A percentile compares a stretch with the other conserved stretches of the same genome.
These are phyloP conservation scores for Salix suchowensis DNA, from an alignment of 345 rosid genomes.

Conservation along the genomic window DNA sequence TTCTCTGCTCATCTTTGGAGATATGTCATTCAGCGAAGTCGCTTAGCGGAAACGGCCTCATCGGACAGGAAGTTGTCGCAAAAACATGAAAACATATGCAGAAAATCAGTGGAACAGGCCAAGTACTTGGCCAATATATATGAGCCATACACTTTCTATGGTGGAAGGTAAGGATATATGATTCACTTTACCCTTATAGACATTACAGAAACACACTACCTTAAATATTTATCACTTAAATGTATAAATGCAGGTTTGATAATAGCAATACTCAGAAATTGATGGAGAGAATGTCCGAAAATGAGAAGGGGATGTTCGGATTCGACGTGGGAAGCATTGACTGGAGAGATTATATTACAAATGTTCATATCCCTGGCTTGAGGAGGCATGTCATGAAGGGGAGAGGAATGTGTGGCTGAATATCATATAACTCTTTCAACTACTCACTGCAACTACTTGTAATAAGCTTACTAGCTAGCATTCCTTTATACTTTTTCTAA, in stretches of 20 bases:
- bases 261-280: conserved; percentile 69
- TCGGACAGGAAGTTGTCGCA: conserved; percentile 46
- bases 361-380: conserved; percentile 27
- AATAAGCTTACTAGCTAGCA: not conserved
- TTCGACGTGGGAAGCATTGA: conserved; percentile 38
- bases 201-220: too few species aligned
- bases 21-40: conserved; percentile 48
- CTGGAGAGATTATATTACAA: conserved; percentile 26
- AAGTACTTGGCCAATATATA: conserved; percentile 74
- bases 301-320: conserved; percentile 63
- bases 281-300: conserved; percentile 73
- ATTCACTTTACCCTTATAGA: not conserved
- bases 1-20: conserved; percentile 65
- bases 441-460: not conserved
- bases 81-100: conserved; percentile 57
- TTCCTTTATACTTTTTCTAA: not conserved
- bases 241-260: conserved; percentile 51
- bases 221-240: not conserved
- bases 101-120: conserved; percentile 75
- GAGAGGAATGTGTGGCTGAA: conserved; percentile 9
- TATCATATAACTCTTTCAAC: not conserved
- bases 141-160: conserved; percentile 82
- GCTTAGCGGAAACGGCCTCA: conserved; percentile 33
- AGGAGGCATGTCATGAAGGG: conserved; percentile 32
- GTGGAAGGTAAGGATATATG: conserved; percentile 60